Conservation (phyloP, 2,329 filamentous ascomycete genomes). For the Plenodomus biglobosus region DNA sequence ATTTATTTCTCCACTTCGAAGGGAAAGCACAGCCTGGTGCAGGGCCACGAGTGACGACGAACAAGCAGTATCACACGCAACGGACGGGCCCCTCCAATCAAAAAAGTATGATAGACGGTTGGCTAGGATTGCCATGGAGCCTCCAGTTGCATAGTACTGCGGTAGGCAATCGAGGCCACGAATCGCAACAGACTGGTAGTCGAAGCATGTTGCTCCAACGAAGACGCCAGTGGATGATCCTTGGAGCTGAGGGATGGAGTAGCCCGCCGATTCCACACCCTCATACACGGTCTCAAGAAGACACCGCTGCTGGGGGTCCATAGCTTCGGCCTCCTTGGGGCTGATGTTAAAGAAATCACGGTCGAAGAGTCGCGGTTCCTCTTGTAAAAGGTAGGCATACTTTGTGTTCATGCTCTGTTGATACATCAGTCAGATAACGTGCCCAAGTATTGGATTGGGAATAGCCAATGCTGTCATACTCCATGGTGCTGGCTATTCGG, state of each 20-base stretch:
- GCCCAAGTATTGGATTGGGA: too few relatives aligned
- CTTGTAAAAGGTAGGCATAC: slow-evolving; percentile 20
- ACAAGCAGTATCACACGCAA: slow-evolving; percentile 47
- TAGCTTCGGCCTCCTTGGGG: slow-evolving; percentile 25
- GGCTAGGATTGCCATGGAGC: slow-evolving; percentile 26
- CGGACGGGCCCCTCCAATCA: slow-evolving; percentile 39
- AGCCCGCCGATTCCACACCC: slow-evolving; percentile 47
- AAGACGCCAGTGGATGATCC: slow-evolving; percentile 34
- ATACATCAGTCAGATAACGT: too few relatives aligned
- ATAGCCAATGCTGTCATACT: too few relatives aligned
- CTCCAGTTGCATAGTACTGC: slow-evolving; percentile 29
- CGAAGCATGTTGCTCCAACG: slow-evolving; percentile 23
- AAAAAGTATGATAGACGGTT: slow-evolving; percentile 46
- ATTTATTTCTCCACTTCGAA: slow-evolving; percentile 16
- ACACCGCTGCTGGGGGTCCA: slow-evolving; percentile 41
- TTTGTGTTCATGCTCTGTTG: too few relatives aligned
- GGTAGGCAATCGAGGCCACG: slow-evolving; percentile 20
- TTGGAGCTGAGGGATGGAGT: slow-evolving; percentile 28
- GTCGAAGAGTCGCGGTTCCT: slow-evolving; percentile 32
- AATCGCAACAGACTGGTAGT: slow-evolving; percentile 29
- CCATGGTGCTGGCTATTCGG: slow-evolving; percentile 25
- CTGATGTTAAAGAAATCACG: slow-evolving; percentile 36
- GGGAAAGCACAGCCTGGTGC: slow-evolving; percentile 20
- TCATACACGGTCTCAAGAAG: slow-evolving; percentile 41
- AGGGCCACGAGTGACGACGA: slow-evolving; percentile 37